Evolutionary conservation across 2,329 filamentous ascomycete species (phyloP).

Genomic region (Thelonectria olida): DNA sequence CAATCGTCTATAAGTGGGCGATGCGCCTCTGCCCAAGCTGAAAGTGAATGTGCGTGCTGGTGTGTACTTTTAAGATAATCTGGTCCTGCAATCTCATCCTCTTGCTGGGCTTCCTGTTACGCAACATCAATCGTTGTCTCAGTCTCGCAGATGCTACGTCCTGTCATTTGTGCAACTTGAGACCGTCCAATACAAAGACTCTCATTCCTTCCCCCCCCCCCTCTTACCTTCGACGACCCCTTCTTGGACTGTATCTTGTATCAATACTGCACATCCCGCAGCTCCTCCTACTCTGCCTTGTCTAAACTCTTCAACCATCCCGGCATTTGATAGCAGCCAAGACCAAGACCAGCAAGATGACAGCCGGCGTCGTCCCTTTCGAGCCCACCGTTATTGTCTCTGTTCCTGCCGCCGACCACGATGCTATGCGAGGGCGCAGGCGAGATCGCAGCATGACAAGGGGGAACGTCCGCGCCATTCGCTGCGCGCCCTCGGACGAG

Average conservation of each 20-base stretch:
- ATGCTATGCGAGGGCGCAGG: conserved; percentile 49
- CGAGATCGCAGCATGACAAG: conserved; percentile 51
- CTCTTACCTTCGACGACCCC: neutral
- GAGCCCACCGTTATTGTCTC: conserved; percentile 35
- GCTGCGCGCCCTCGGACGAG: conserved; percentile 46
- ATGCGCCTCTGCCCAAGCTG: conserved; percentile 4
- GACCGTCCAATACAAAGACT: conserved; percentile 15
- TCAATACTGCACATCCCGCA: conserved; percentile 11
- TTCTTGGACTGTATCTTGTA: conserved; percentile 13
- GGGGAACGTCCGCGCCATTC: conserved; percentile 42
- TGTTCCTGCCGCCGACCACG: conserved; percentile 38
- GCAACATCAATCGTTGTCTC: conserved; percentile 8
- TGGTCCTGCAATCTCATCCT: neutral
- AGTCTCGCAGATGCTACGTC: conserved; percentile 7
- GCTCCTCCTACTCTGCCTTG: neutral
- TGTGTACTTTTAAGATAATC: neutral
- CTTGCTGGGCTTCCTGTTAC: conserved; percentile 4
- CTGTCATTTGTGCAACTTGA: conserved; percentile 11
- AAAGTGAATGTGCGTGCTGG: neutral
- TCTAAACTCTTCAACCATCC: too few relatives aligned
- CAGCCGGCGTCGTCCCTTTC: conserved; percentile 33
- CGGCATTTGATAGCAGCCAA: neutral
- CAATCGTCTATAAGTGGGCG: conserved; percentile 19
- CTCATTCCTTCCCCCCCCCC: conserved; percentile 4
- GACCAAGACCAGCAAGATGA: conserved; percentile 27